Base-by-base conservation (phyloP, 2,329 filamentous ascomycete genomes). In the Cladosporium cucumerinum region DNA sequence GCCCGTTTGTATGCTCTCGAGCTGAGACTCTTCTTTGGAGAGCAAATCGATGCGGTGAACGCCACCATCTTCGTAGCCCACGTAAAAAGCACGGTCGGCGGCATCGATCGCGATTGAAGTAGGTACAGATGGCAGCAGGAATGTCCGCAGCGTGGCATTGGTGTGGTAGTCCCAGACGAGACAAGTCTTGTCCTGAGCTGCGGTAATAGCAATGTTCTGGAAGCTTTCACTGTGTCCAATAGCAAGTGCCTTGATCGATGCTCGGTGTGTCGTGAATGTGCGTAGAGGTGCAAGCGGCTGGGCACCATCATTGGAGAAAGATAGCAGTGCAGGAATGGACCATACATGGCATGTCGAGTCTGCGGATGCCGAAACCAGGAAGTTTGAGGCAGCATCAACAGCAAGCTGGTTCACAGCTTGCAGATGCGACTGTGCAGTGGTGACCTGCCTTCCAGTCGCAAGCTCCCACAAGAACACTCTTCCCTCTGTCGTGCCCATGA, bases 391-490 rank as follows among this genome's bases (percentile, higher is more conserved):
- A 12, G 88, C 85, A 72, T 88, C 86, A 28, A 88, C 83, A 43
- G 86, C 87, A 63, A 98, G 81, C 73, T 87, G 89, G 26, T 91
- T 93, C 30, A 98, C 87, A 23, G 88, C 83, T 77, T 94, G 92
- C 25, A 96, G 85, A 79, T 96, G 92, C 68, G 89, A 87, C 63
- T 90, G 86, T 18, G 89, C 86, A 10, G 91, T 93, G 7, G 89
- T 89, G 59, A 93, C 82, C 73, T 91, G 86, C 66, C 92, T 84
- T 62, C 92, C 92, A 11, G 91, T 93, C 62, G 69, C 70, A 68
- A 95, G 92, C 88, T 99, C 95, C 95, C 95, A 99, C 2, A 96
- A 78, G 72, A 97, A 90, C 69, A 98, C 78, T 64, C 93, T 87
- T 18, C 95, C 95, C 70, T 93, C 92, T 64, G 89, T 87, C 0